These are phyloP conservation scores for Talaromyces stipitatus DNA, from an alignment of 495 filamentous ascomycete genomes.

Conservation along the genomic window DNA sequence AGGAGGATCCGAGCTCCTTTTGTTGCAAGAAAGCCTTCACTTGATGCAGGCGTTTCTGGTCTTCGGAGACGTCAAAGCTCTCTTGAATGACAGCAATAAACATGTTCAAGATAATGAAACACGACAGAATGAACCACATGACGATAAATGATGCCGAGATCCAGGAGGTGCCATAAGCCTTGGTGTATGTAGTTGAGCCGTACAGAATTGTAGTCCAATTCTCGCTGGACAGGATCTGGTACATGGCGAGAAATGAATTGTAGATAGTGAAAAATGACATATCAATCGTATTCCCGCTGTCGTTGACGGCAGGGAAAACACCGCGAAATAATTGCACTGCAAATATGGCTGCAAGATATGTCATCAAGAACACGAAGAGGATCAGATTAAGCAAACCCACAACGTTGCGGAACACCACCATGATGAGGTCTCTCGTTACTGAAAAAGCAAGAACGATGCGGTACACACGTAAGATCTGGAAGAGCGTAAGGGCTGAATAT, in stretches of 20 bases:
- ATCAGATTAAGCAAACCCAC: slow-evolving; percentile 90
- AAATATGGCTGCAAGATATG: slow-evolving; percentile 88
- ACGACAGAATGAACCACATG: slow-evolving; percentile 89
- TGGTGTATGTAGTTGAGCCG: slow-evolving; percentile 63
- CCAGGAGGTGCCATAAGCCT: slow-evolving; percentile 65
- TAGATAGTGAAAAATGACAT: slow-evolving; percentile 85
- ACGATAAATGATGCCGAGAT: slow-evolving; percentile 89
- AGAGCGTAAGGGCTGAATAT: slow-evolving; percentile 87
- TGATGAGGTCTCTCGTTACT: slow-evolving; percentile 76
- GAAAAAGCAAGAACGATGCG: slow-evolving; percentile 84
- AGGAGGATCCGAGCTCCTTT: slow-evolving; percentile 67
- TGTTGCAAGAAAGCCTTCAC: slow-evolving; percentile 89
- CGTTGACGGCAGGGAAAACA: slow-evolving; percentile 57
- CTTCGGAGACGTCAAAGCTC: slow-evolving; percentile 98
- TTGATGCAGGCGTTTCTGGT: slow-evolving; percentile 94
- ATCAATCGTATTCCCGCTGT: slow-evolving; percentile 45
- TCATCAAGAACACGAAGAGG: slow-evolving; percentile 91
- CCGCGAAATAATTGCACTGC: slow-evolving; percentile 90
- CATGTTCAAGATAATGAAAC: slow-evolving; percentile 98
- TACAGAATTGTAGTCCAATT: slow-evolving; percentile 91
- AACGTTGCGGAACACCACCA: slow-evolving; percentile 83
- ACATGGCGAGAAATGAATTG: slow-evolving; percentile 97
- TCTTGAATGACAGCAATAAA: slow-evolving; percentile 99
- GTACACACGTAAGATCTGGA: slow-evolving; percentile 90
- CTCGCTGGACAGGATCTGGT: slow-evolving; percentile 94